phyloP scores from a whole-genome alignment of 169 alveolate species.

The Eimeria falciformis region DNA sequence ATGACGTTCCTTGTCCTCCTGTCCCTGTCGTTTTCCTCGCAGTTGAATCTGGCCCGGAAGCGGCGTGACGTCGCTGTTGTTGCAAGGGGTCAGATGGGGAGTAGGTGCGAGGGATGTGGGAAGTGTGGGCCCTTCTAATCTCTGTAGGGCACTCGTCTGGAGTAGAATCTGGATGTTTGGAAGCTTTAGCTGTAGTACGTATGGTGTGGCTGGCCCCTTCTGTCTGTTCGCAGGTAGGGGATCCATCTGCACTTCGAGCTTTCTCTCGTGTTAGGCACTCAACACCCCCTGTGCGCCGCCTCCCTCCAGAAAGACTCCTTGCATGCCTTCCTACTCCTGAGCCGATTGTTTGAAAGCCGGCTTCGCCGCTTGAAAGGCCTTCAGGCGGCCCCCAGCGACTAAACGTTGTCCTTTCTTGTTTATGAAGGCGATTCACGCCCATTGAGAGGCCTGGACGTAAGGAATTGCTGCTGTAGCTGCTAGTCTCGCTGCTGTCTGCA shows the following conservation, averaged over 20 bases:
- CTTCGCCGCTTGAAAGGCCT: constrained; percentile 1
- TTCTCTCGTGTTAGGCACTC: background rate
- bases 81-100: too few species aligned
- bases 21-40: background rate
- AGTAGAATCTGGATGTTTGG: too few species aligned
- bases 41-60: background rate
- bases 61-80: background rate
- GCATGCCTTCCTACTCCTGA: background rate
- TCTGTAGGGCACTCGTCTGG: too few species aligned
- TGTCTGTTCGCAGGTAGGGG: background rate
- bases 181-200: too few species aligned
- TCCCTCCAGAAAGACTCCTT: constrained; percentile 10
- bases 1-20: background rate
- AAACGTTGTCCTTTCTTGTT: constrained; percentile 42
- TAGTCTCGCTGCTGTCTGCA: constrained; percentile 32
- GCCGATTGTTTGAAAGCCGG: background rate
- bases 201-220: background rate
- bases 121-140: too few species aligned
- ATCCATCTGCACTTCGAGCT: background rate
- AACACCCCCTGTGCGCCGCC: constrained; percentile 20
- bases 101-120: too few species aligned
- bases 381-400: constrained; percentile 61
- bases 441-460: background rate
- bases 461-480: constrained; percentile 1
- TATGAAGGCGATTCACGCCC: constrained; percentile 10